Conservation (phyloP, 306 rosid species). For the Casuarina glauca region DNA sequence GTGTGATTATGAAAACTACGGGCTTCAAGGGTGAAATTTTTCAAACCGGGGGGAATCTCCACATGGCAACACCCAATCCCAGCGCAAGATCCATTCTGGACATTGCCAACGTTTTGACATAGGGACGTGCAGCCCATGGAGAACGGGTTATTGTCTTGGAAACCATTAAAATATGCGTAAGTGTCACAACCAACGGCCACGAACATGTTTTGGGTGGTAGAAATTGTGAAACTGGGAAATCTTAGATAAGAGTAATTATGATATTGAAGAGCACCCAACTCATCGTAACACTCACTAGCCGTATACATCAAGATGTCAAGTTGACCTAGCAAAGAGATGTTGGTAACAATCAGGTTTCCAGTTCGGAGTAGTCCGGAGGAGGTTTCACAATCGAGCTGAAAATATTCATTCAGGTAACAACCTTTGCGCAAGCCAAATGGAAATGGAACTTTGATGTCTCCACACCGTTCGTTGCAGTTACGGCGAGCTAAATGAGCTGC, state of each 20-base stretch:
- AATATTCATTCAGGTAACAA: too few relatives aligned
- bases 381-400: too few relatives aligned
- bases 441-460: too few relatives aligned
- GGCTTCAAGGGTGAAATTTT: not conserved
- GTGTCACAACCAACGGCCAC: conserved; percentile 30
- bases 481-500: too few relatives aligned
- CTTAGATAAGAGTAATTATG: accelerated
- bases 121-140: conserved; percentile 16
- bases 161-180: conserved; percentile 1
- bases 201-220: conserved; percentile 25
- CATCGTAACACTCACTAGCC: not conserved
- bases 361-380: too few relatives aligned
- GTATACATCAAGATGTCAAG: too few relatives aligned
- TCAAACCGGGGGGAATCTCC: not conserved
- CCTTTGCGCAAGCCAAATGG: too few relatives aligned
- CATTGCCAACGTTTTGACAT: not conserved
- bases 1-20: not conserved
- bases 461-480: too few relatives aligned
- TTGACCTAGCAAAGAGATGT: too few relatives aligned
- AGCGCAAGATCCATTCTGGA: not conserved
- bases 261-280: too few relatives aligned
- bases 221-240: not conserved
- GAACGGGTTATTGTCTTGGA: not conserved
- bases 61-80: conserved; percentile 30
- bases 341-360: too few relatives aligned